Evolutionary conservation across 2,329 filamentous ascomycete genomes (phyloP), one percentile per base, ranked within the genome.

Genomic region (Hypoxylon sp.): DNA sequence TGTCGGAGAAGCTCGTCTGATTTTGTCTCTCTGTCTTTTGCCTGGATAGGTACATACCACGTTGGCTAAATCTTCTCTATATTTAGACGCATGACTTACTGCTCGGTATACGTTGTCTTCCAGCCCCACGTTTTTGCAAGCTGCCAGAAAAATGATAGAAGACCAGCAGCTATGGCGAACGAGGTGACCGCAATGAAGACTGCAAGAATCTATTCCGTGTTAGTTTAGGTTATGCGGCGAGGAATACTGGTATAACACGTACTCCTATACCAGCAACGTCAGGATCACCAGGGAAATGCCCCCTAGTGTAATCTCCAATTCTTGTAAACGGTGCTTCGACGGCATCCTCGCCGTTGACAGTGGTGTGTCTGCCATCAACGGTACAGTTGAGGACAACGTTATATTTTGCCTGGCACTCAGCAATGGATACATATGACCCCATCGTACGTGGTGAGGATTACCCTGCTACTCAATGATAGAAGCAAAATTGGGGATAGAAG

Each of bases 261-360:
- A 75, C 74, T 39, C 74, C 74, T 63, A 75, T 66, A 5, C 74
- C 74, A 35, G 72, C 74, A 39, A 75, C 72, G 54, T 74, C 74
- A 13, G 73, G 55, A 66, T 78, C 71, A 5, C 63, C 53, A 37
- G 71, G 57, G 46, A 74, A 67, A 42, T 71, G 22, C 31, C 73
- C 73, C 26, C 62, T 70, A 6, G 66, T 69, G 14, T 81, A 84
- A 69, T 83, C 84, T 5, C 73, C 70, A 37, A 72, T 67, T 14
- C 37, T 62, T 14, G 67, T 62, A 58, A 69, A 66, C 4, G 61
- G 54, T 2, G 64, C 31, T n/a, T 22, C 31, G 8, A 35, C 4
- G 2, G 17, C 13, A 26, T 5, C 39, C 9, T 37, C 33, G 5
- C 59, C 59, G 47, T 62, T n/a, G 2, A 59, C 22, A 5, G 59